Base-by-base conservation (phyloP, 2,329 filamentous ascomycete genomes). In the Colletotrichum sublineola region DNA sequence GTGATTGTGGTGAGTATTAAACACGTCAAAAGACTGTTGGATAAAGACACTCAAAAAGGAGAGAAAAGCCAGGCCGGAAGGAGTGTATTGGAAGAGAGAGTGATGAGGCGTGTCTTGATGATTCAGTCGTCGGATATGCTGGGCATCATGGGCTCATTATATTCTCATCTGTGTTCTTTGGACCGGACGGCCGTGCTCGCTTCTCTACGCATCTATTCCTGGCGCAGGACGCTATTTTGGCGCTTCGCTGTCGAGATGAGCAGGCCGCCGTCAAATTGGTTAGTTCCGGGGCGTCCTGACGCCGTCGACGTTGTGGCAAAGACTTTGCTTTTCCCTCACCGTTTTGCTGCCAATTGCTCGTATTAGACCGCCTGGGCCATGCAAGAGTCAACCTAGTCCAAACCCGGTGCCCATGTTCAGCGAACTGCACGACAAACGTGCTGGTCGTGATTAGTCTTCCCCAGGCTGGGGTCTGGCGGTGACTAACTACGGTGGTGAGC, bases 61-160 rank as follows among this genome's bases (percentile, higher is more conserved):
- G 29, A 44, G 64, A 64, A 72, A 42, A 53, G 52, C 48, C 55
- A 53, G 53, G 42, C 52, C 60, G 48, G 11, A 55, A 69, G 9
- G 60, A 61, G 46, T 48, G 48, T 50, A 15, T 44, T 48, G 48
- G 53, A 18, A 9, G 44, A 48, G 40, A 4, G 58, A 65, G 31
- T 48, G 33, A 56, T 36, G 55, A 69, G 66, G 69, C 53, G 46
- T 65, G 44, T 64, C 44, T 29, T 61, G 69, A 46, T 63, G 58
- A 48, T 20, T 38, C 65, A 55, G 33, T 3, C 40, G 48, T 33
- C 12, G 55, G 46, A n/a, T 31, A 44, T 8, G 18, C 20, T 29
- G 31, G 66, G 55, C 66, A 42, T 53, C 33, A 20, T 29, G 31
- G 58, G 11, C 58, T 56, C 66, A 72, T 72, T 72, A 72, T 72